Evolutionary conservation across 192 early-diverging fungal genomes (phyloP).

Genomic region (Gonapodya prolifera): DNA sequence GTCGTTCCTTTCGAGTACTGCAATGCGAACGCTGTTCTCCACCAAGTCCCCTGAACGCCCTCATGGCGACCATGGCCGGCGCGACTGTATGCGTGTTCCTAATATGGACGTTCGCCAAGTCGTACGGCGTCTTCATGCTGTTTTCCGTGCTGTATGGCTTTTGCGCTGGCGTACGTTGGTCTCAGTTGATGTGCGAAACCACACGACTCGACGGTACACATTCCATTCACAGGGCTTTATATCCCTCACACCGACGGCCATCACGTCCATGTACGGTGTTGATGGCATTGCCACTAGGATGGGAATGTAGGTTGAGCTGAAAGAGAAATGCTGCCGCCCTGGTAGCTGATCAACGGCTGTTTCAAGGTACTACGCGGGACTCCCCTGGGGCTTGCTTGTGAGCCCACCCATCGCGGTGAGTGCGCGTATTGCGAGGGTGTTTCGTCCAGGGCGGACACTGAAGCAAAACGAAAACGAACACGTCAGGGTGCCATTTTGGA

Average conservation of each 20-base stretch:
- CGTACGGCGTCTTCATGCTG: not conserved
- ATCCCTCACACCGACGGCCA: not conserved
- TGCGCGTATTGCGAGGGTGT: no score
- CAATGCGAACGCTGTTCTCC: not conserved
- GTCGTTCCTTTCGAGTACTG: not conserved
- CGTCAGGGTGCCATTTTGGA: not conserved
- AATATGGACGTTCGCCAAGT: not conserved
- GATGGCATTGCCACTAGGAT: not conserved
- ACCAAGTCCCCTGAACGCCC: not conserved
- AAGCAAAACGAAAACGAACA: no score
- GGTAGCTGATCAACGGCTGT: no score
- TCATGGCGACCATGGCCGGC: not conserved
- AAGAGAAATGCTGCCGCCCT: no score
- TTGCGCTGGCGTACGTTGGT: not conserved
- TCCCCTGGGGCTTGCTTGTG: not conserved
- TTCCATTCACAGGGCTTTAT: constrained; percentile 1
- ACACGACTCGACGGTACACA: no score
- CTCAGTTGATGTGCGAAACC: no score
- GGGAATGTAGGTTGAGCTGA: not conserved
- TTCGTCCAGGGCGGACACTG: no score
- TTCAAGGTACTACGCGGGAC: not conserved
- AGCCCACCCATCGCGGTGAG: not conserved
- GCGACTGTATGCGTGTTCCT: not conserved
- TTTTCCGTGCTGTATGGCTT: constrained; percentile 2
- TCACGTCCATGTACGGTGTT: constrained; percentile 2